phyloP scores from a whole-genome alignment of 2,329 filamentous ascomycete genomes.

The Ophiostoma fasciatum region DNA sequence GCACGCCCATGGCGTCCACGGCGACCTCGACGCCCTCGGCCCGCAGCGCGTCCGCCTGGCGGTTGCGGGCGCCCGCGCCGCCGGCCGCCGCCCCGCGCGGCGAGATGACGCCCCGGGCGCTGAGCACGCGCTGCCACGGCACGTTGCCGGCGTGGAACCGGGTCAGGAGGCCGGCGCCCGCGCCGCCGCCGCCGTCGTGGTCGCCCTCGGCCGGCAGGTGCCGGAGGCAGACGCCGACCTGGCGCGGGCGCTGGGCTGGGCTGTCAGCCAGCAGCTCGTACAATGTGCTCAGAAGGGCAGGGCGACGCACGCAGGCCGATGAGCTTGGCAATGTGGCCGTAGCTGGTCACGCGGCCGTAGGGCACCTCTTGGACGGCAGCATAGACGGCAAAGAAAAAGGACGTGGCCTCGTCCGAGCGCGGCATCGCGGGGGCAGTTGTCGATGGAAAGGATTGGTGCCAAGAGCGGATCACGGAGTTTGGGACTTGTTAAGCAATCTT shows the following conservation, averaged over 20 bases:
- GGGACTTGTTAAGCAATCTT: too few species aligned
- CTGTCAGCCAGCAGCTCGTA: too few species aligned
- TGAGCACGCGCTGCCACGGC: constrained; percentile 91
- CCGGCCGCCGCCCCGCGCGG: constrained; percentile 32
- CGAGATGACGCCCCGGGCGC: constrained; percentile 72
- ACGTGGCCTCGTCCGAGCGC: constrained; percentile 56
- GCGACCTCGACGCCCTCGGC: constrained; percentile 39
- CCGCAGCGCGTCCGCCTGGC: constrained; percentile 34
- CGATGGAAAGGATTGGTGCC: too few species aligned
- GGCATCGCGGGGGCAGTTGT: constrained; percentile 36
- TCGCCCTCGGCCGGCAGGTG: constrained; percentile 38
- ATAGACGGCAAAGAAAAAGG: constrained; percentile 69
- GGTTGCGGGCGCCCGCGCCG: constrained; percentile 14
- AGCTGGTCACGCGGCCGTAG: constrained; percentile 67
- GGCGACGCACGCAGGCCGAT: constrained; percentile 52
- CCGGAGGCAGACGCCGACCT: constrained; percentile 84
- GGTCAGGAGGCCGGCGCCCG: constrained; percentile 29
- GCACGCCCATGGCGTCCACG: constrained; percentile 32
- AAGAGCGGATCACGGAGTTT: too few species aligned
- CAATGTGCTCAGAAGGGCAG: background rate
- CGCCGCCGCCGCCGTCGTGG: background rate
- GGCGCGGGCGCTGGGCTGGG: constrained; percentile 55
- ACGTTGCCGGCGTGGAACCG: constrained; percentile 64
- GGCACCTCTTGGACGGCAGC: constrained; percentile 76
- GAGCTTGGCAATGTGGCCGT: constrained; percentile 64